Percentiles rank a stretch among this genome's conserved stretches.
phyloP scores from a whole-genome alignment of 352 stramenopile species.

The Phytopythium mirpurense region DNA sequence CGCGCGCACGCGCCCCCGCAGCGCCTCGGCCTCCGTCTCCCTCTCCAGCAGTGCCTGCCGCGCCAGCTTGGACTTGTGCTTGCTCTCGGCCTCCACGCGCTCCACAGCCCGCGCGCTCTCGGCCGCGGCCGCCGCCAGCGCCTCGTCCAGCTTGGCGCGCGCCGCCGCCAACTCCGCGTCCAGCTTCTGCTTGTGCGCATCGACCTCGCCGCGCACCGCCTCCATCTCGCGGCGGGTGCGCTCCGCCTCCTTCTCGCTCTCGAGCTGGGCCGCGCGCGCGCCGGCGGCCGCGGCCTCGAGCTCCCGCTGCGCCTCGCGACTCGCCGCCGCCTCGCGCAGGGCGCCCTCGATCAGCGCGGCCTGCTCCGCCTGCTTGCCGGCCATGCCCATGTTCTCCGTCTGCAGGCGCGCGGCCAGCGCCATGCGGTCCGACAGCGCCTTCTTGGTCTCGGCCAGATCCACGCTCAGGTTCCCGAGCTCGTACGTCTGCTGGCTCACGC shows the following conservation, averaged over 20 bases:
- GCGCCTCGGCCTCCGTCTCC: conserved; percentile 58
- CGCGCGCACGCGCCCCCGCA: conserved; percentile 50
- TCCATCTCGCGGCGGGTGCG: conserved; percentile 43
- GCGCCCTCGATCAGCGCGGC: conserved; percentile 68
- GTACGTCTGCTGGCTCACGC: conserved; percentile 46
- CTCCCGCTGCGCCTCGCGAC: conserved; percentile 34
- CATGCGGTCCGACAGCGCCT: conserved; percentile 78
- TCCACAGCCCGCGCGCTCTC: conserved; percentile 49
- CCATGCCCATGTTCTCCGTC: conserved; percentile 82
- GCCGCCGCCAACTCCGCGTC: conserved; percentile 36
- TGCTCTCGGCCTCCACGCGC: conserved; percentile 69
- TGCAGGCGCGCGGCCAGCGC: conserved; percentile 74
- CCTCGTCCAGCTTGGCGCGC: conserved; percentile 15
- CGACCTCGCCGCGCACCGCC: conserved; percentile 23
- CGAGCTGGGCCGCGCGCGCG: conserved; percentile 7
- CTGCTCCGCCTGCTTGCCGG: conserved; percentile 75
- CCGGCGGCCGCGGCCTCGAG: conserved; percentile 46
- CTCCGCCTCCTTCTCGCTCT: conserved; percentile 45
- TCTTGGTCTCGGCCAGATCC: conserved; percentile 76
- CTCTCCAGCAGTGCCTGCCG: conserved; percentile 76
- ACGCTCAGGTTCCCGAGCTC: conserved; percentile 64
- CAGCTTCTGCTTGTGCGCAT: conserved; percentile 25
- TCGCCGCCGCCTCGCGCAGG: conserved; percentile 44
- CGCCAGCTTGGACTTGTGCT: conserved; percentile 84
- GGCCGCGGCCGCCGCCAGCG: conserved; percentile 25